Evolutionary conservation across 352 stramenopile genomes (phyloP).

Genomic region (Blastocystis sp.): DNA sequence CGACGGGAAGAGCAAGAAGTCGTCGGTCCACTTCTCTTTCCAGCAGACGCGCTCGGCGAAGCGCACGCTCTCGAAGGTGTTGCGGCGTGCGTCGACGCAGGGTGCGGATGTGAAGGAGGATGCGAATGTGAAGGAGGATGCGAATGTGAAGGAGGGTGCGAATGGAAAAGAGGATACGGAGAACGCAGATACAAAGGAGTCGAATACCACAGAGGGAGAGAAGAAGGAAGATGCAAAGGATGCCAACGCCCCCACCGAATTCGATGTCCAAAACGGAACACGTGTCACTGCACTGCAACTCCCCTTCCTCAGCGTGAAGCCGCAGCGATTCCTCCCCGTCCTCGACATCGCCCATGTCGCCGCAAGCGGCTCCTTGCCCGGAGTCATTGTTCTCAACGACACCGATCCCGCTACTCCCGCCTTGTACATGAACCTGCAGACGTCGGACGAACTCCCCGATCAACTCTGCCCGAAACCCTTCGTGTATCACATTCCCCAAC

Average conservation of each 20-base stretch:
- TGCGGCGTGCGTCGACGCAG: background rate
- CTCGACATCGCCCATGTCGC: background rate
- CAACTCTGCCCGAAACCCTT: background rate
- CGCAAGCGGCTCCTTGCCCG: background rate
- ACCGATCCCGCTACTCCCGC: background rate
- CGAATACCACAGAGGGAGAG: too few relatives aligned
- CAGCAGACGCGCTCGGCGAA: background rate
- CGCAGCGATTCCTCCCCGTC: background rate
- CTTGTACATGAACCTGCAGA: background rate
- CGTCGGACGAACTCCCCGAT: background rate
- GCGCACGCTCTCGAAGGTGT: background rate
- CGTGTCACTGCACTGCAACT: background rate
- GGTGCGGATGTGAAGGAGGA: background rate
- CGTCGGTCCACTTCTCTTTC: background rate
- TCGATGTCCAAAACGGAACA: background rate
- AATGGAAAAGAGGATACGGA: background rate
- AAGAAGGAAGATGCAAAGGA: background rate
- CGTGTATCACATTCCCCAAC: slow-evolving; percentile 6
- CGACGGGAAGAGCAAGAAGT: background rate
- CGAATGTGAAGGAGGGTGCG: background rate
- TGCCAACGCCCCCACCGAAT: background rate
- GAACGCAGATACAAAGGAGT: background rate
- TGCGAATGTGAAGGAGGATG: background rate
- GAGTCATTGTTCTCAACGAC: slow-evolving; percentile 22
- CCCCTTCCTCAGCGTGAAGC: background rate